Base-by-base conservation (phyloP, 208 protist species). In the Porcisia deanei region DNA sequence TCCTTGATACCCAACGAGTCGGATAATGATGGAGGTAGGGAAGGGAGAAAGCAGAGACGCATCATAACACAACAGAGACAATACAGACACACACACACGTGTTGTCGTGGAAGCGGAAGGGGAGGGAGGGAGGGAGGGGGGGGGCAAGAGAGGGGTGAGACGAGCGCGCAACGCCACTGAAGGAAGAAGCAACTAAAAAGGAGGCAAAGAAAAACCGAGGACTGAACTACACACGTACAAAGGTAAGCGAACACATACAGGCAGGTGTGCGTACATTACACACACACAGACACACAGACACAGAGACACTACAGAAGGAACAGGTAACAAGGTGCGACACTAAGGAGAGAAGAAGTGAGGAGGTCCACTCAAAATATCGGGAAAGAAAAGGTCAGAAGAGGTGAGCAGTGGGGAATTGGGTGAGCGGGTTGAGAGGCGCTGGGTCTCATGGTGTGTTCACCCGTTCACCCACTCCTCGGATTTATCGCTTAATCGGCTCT, bases 281-380 rank as follows among this genome's bases (percentile, higher is more conserved):
- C 34, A 65, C 60, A 65, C 60, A 65, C 0, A 65, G 7, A 43
- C 60, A 52, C 63, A 67, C 41, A 67, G n/a, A 65, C 60, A 65
- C 60, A 65, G 5, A 65, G 5, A 43, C 60, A 52, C 63, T n/a
- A 67, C 41, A 68, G 30, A 18, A 52, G 34, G n/a, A 47, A 69
- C 7, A 20, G 12, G 54, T n/a, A 25, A 72, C 49, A 41, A 18
- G 47, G 47, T 52, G 10, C 8, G 47, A 52, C 5, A 52, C 47
- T 12, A 12, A 12, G 3, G 14, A 49, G 61, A 49, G 7, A 16
- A 65, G 37, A 37, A 41, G 37, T 12, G 0, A 37, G 34, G 34
- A 65, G 41, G 34, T 52, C 47, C 47, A 65, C 14, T 65, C 30
- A 18, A 39, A 22, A 18, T 0, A 7, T 12, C 6, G 8, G 6